Evolutionary conservation across 1,284 basidiomycete species (phyloP), one percentile per base, ranked within the genome.

Genomic region (Cryptococcus sp.): DNA sequence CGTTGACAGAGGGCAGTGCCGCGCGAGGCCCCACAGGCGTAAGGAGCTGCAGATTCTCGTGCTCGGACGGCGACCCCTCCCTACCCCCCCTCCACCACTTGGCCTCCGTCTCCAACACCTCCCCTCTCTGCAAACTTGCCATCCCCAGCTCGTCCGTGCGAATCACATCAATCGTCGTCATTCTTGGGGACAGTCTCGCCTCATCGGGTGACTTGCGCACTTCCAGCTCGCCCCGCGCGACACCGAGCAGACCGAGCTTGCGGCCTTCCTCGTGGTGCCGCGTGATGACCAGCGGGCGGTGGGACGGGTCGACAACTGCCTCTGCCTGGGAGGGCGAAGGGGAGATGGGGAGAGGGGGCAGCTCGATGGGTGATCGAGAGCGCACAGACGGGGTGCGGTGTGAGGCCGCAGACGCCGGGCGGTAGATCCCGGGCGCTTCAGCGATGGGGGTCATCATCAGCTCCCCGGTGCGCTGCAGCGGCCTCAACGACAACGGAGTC

Each of bases 41-140:
- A 46, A 50, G 65, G 23, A 60, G 59, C 3, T 55, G 56, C n/a
- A 48, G 46, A 13, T 52, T 46, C 38, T 62, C 61, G n/a, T 61
- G 61, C 7, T 61, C 61, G 16, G 63, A 56, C 7, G 63, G 61
- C 16, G 57, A 52, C 46, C 39, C 21, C 23, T 51, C 46, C 33
- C 55, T 52, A 21, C 57, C 48, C 35, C 62, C 59, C 51, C 65
- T 64, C 1, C 73, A 61, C 64, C 67, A 68, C 7, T 64, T 66
- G 9, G 71, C 50, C 23, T 74, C 73, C 13, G 63, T 67, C 50
- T 71, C 62, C 1, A 76, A 62, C 23, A 74, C 70, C 20, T 70
- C 55, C 16, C 62, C 60, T 2, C 63, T 68, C 3, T 63, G 55
- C 11, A 75, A 35, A 2, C 60, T 53, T 5, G 72, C 73, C 20